Percentiles rank a stretch among this genome's conserved stretches.
These are phyloP conservation scores for Penicillium roqueforti DNA, from an alignment of 495 filamentous ascomycete species.

Conservation along the genomic window DNA sequence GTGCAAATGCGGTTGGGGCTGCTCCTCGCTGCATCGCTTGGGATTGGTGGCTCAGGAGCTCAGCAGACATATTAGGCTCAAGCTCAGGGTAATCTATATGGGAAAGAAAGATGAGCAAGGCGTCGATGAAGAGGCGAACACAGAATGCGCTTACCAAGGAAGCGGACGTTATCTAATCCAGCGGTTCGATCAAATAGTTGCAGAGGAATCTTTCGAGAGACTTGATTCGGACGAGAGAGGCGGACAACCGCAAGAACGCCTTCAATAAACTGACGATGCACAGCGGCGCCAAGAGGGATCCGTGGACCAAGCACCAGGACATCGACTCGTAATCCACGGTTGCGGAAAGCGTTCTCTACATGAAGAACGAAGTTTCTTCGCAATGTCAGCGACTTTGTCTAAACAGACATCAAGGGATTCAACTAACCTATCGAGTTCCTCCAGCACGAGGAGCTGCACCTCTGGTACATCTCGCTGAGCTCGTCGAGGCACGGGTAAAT, in stretches of 20 bases:
- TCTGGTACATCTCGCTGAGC: slow-evolving; percentile 78
- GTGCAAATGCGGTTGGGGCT: slow-evolving; percentile 39
- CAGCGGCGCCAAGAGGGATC: slow-evolving; percentile 67
- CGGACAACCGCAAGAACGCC: slow-evolving; percentile 82
- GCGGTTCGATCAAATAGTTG: slow-evolving; percentile 79
- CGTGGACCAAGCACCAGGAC: slow-evolving; percentile 74
- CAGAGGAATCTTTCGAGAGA: slow-evolving; percentile 65
- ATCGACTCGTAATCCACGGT: slow-evolving; percentile 66
- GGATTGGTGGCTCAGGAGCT: slow-evolving; percentile 67
- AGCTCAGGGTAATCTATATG: slow-evolving; percentile 70
- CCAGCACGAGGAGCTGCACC: slow-evolving; percentile 78
- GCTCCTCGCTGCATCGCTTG: slow-evolving; percentile 56
- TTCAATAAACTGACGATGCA: slow-evolving; percentile 81
- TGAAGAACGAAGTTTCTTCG: slow-evolving; percentile 72
- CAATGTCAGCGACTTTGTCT: slow-evolving; percentile 7
- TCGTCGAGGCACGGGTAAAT: slow-evolving; percentile 68
- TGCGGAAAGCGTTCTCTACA: slow-evolving; percentile 70
- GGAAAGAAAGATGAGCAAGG: slow-evolving; percentile 2
- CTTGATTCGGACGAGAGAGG: slow-evolving; percentile 63
- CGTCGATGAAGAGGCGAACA: not conserved
- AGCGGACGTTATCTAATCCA: slow-evolving; percentile 66
- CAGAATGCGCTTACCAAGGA: slow-evolving; percentile 53
- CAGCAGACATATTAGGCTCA: slow-evolving; percentile 69
- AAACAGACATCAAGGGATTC: not conserved
- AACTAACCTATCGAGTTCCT: slow-evolving; percentile 68